These are phyloP conservation scores for Chaetomium globosum DNA, from an alignment of 2,329 filamentous ascomycete species.

Conservation along the genomic window DNA sequence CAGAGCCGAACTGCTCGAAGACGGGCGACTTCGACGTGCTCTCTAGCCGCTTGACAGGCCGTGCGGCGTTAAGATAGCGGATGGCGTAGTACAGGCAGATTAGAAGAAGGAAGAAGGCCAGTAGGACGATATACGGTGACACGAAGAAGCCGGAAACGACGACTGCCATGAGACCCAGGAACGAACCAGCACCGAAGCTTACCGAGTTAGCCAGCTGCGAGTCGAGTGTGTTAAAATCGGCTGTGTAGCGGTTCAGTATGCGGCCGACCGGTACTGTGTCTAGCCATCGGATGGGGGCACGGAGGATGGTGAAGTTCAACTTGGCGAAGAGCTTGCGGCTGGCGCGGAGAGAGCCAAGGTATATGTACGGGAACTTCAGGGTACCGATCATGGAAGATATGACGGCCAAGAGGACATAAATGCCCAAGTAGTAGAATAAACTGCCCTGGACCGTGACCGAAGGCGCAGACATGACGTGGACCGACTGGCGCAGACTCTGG, in stretches of 20 bases:
- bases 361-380: conserved; percentile 64
- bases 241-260: conserved; percentile 75
- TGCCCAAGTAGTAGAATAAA: conserved; percentile 65
- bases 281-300: conserved; percentile 75
- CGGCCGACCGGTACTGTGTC: conserved; percentile 78
- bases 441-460: conserved; percentile 42
- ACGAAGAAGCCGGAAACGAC: conserved; percentile 69
- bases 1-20: conserved; percentile 76
- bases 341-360: conserved; percentile 66
- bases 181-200: conserved; percentile 60
- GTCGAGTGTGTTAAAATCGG: conserved; percentile 76
- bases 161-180: conserved; percentile 65
- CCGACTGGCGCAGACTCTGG: conserved; percentile 52
- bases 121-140: conserved; percentile 65
- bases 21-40: conserved; percentile 76
- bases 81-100: conserved; percentile 61
- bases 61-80: conserved; percentile 68
- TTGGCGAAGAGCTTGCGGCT: conserved; percentile 69
- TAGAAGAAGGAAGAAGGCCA: conserved; percentile 61
- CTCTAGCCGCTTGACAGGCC: conserved; percentile 76
- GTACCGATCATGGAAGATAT: conserved; percentile 62
- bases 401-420: conserved; percentile 67
- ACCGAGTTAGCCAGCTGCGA: conserved; percentile 66
- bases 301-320: conserved; percentile 67
- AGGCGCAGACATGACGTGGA: conserved; percentile 45